These are phyloP conservation scores for Fistulifera pelliculosa DNA, from an alignment of 108 stramenopile species.

Conservation along the genomic window DNA sequence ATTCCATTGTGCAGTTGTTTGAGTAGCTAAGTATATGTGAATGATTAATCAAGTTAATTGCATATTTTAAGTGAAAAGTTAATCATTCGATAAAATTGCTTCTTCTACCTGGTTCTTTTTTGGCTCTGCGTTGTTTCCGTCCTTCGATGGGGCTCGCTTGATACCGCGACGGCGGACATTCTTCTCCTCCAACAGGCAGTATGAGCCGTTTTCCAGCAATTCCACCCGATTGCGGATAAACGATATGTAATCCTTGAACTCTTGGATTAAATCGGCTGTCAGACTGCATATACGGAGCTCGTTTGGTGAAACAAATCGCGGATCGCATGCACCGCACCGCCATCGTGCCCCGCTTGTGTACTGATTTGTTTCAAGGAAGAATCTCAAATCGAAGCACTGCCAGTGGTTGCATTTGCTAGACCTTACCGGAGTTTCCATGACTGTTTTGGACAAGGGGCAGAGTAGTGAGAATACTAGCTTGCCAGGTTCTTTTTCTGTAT, in stretches of 20 bases:
- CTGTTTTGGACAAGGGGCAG: constrained; percentile 40
- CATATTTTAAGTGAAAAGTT: too few species aligned
- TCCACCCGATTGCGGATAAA: constrained; percentile 9
- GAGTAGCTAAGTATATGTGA: too few species aligned
- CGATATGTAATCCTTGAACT: constrained; percentile 3
- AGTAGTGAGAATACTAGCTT: constrained; percentile 40
- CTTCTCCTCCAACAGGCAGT: constrained; percentile 30
- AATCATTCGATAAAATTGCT: too few species aligned
- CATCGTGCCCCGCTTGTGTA: constrained; percentile 54
- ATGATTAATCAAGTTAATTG: too few species aligned
- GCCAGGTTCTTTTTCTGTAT: constrained; percentile 9
- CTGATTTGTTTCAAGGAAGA: constrained; percentile 42
- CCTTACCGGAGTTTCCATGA: constrained; percentile 58
- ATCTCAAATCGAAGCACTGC: constrained; percentile 62
- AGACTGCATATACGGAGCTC: constrained; percentile 14
- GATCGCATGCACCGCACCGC: constrained; percentile 47
- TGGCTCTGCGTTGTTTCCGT: not conserved
- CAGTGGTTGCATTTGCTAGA: constrained; percentile 40
- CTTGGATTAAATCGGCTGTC: not conserved
- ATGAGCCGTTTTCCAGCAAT: constrained; percentile 30
- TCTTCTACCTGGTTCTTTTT: not conserved
- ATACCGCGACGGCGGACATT: constrained; percentile 22
- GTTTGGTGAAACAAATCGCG: constrained; percentile 3
- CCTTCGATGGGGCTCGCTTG: not conserved
- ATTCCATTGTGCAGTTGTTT: too few species aligned